Evolutionary conservation across 192 early-diverging fungal genomes (phyloP), one percentile per base, ranked within the genome.

Genomic region (Coemansia interrupta): DNA sequence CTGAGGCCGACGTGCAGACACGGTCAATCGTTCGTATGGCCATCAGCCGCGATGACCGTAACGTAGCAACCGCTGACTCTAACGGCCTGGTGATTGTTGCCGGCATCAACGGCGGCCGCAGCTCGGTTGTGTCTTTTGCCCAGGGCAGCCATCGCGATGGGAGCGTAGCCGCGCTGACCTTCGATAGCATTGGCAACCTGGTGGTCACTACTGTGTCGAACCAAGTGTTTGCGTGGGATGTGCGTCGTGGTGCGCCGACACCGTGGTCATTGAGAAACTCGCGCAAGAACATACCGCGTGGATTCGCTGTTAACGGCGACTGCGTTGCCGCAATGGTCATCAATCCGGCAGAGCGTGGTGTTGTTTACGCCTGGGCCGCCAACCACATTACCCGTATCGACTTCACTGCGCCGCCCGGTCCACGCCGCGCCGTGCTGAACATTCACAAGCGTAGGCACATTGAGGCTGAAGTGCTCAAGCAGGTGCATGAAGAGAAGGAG

Each of bases 191-290:
- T 23, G 56, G 57, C 46, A 51, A 64, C 50, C 62, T 78, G 61
- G 60, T 72, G 28, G 48, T 78, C n/a, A 55, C 66, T 0, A 84
- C 80, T 15, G 92, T 90, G 63, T 84, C 86, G 57, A 88, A 94
- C 73, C 92, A 85, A 66, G 55, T 94, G 28, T 91, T 83, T 62
- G 68, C 65, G 28, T 80, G 72, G 67, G 89, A 98, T 56, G 82
- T 87, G 15, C 78, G 84, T 32, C 54, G 63, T 13, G 75, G 86
- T n/a, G 77, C 74, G 18, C 75, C 92, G 43, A 88, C 89, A 3
- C 83, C 89, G 50, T 98, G 96, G 96, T 93, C 92, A 14, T 70
- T 81, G 45, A 73, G 83, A 57, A 81, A 90, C 63, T 84, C 86
- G 26, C 63, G 87, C 30, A 57, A 66, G 4, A 28, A 56, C 42